phyloP scores from a whole-genome alignment of 164 flowering plant genomes.

The Malania oleifera region DNA sequence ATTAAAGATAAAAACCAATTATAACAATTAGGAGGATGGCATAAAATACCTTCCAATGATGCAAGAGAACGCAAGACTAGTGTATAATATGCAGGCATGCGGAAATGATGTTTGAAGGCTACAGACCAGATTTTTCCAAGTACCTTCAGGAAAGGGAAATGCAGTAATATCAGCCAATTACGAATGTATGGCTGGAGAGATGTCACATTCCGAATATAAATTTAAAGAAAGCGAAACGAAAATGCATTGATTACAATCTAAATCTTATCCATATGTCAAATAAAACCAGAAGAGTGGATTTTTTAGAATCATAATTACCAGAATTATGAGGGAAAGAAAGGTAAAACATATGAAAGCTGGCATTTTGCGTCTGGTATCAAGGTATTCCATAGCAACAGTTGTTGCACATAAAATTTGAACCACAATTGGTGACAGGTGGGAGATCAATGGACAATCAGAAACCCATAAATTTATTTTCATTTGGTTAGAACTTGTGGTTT shows the following conservation, averaged over 20 bases:
- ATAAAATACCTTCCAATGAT: slow-evolving; percentile 73
- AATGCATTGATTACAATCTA: not conserved
- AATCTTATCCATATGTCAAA: not conserved
- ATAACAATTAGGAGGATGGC: not conserved
- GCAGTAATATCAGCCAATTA: slow-evolving; percentile 9
- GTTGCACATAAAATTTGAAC: no score
- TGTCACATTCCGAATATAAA: not conserved
- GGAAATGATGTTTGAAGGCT: slow-evolving; percentile 84
- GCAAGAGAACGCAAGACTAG: slow-evolving; percentile 91
- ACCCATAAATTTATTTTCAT: no score
- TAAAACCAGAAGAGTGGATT: not conserved
- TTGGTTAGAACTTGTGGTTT: no score
- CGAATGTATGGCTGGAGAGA: not conserved
- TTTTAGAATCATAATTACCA: no score
- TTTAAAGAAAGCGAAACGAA: not conserved
- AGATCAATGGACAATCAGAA: no score
- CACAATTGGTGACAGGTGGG: no score
- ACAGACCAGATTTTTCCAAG: slow-evolving; percentile 81
- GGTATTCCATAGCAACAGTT: no score
- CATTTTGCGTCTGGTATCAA: no score
- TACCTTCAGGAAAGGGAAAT: slow-evolving; percentile 43
- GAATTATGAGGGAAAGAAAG: no score
- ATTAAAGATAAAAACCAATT: not conserved
- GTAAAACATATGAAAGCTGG: no score
- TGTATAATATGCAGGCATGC: slow-evolving; percentile 93